Percentiles rank a stretch among this genome's conserved stretches.
Conservation (phyloP, 768 basidiomycete species). For the Coprinopsis sp. region DNA sequence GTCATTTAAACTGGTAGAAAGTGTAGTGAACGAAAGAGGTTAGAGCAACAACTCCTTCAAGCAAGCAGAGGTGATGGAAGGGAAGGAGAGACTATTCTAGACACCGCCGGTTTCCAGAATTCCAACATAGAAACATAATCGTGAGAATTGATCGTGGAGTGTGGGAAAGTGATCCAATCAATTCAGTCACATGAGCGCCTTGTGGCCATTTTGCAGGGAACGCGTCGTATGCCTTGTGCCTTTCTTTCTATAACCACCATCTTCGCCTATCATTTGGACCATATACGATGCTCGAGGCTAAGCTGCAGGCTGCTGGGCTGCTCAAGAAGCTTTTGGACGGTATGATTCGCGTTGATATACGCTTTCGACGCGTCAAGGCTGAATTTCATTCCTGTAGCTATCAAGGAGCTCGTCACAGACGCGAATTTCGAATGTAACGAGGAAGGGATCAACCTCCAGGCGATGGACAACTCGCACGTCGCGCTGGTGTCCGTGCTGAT, state of each 20-base stretch:
- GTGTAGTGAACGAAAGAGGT: background rate
- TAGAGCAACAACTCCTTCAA: background rate
- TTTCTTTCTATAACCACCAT: conserved; percentile 6
- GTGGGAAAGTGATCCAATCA: no score
- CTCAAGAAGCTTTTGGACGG: conserved; percentile 94
- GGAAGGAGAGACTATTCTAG: background rate
- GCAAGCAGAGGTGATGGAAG: background rate
- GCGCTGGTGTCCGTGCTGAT: conserved; percentile 91
- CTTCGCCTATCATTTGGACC: conserved; percentile 20
- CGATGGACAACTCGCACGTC: conserved; percentile 99
- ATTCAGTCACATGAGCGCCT: no score
- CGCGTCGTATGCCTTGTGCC: conserved; percentile 22
- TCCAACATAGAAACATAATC: background rate
- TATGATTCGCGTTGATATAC: conserved; percentile 31
- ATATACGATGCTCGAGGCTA: conserved; percentile 81
- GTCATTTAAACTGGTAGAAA: background rate
- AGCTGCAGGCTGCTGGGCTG: conserved; percentile 78
- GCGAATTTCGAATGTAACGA: conserved; percentile 98
- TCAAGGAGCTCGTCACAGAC: conserved; percentile 97
- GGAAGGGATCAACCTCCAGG: conserved; percentile 91
- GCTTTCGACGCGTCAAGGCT: background rate
- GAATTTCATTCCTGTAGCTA: conserved; percentile 44
- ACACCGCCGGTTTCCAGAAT: background rate
- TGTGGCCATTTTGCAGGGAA: no score
- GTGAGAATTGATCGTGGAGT: no score